phyloP scores from a whole-genome alignment of 2,329 filamentous ascomycete species.

The Cercospora janseana region DNA sequence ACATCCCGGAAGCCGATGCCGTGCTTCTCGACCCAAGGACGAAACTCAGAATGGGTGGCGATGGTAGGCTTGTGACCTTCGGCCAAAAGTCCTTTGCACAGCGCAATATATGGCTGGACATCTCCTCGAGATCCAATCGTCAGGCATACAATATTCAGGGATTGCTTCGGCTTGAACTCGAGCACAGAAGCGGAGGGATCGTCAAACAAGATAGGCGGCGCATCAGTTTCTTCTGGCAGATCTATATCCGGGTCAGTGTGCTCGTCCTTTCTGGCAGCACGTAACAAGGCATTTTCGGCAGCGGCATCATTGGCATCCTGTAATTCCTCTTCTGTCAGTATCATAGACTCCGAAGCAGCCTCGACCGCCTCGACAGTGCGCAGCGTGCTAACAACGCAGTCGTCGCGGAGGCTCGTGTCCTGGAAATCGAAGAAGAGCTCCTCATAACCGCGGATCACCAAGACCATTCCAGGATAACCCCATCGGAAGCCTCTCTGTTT shows the following conservation, averaged over 20 bases:
- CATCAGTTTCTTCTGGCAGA: constrained; percentile 44
- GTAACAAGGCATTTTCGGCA: constrained; percentile 74
- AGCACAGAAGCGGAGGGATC: constrained; percentile 83
- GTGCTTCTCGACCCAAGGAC: constrained; percentile 83
- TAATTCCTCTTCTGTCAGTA: constrained; percentile 66
- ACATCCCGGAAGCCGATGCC: constrained; percentile 90
- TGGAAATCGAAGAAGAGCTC: constrained; percentile 96
- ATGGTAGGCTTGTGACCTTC: constrained; percentile 87
- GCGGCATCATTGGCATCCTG: constrained; percentile 71
- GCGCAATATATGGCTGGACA: constrained; percentile 94
- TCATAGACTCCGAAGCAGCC: constrained; percentile 67
- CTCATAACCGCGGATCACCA: constrained; percentile 92
- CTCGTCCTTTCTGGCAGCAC: constrained; percentile 63
- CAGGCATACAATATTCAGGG: constrained; percentile 83
- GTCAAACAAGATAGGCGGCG: constrained; percentile 80
- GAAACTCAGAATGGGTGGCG: constrained; percentile 88
- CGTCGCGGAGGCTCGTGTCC: constrained; percentile 73
- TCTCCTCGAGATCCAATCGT: constrained; percentile 96
- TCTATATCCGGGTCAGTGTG: constrained; percentile 41
- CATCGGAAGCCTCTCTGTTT: constrained; percentile 95
- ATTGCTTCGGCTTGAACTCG: constrained; percentile 80
- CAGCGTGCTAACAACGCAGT: constrained; percentile 79
- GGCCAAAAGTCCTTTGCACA: constrained; percentile 84
- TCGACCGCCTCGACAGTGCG: constrained; percentile 71
- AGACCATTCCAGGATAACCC: constrained; percentile 82